Base-by-base conservation (phyloP, 2,329 filamentous ascomycete species). In the Monosporascus sp. region DNA sequence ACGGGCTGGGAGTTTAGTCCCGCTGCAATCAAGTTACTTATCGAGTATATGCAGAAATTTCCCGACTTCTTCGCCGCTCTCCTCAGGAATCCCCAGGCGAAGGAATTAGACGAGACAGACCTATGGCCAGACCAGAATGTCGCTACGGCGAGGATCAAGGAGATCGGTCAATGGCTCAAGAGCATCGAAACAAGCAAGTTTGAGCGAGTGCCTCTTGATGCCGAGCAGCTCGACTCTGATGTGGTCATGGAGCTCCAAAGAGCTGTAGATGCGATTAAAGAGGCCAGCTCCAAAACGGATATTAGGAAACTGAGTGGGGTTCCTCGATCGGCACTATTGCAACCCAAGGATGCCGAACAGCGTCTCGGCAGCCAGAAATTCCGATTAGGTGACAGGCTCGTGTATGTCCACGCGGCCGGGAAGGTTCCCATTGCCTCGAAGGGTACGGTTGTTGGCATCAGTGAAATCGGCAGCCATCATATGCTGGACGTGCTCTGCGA, bases 1-100 rank as follows among this genome's bases (percentile, higher is more conserved):
- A 88, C 84, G 28, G 94, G 95, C 6, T 99, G 95, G 95, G 94
- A 99, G 70, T 99, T 96, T 69, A 97, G 92, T 65, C 80, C 84
- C 49, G 87, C 89, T 61, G 92, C 94, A 1, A 79, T 97, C 53
- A 80, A 87, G 46, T 74, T 99, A 51, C 82, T 99, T 51, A 82
- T 85, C 43, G 81, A 91, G 60, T 99, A 97, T 70, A 97, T 97
- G 88, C 86, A 87, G 55, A 86, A 85, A 17, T 99, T 99, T 71
- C 94, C 94, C 0, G 91, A 97, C 54, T 97, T 99, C 71, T 93
- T 99, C 66, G 91, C 88, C 8, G 90, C 86, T 4, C 90, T 99
- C 58, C 87, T 92, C 68, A 79, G 80, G 56, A 93, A 96, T 60
- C 91, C 93, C 2, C 88, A 91, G 55, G 89, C 87, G 38, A 93